phyloP scores from a whole-genome alignment of 2,329 filamentous ascomycete genomes.

The Fusarium penzigii region DNA sequence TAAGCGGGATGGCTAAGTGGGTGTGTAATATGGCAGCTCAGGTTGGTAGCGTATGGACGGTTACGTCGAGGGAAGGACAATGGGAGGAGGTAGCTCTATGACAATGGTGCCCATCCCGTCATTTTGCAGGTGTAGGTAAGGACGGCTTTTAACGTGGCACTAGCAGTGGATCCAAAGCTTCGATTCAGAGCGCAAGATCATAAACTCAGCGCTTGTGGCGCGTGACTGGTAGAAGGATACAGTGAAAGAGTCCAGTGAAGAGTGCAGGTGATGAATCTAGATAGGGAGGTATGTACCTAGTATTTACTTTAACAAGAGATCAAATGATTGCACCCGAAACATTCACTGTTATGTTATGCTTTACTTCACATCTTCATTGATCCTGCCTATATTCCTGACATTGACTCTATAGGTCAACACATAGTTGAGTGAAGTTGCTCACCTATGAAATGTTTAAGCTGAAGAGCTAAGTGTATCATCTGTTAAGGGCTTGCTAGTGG shows the following conservation, averaged over 20 bases:
- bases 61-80: conserved; percentile 17
- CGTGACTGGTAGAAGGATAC: conserved; percentile 17
- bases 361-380: too few relatives aligned
- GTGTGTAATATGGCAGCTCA: conserved; percentile 18
- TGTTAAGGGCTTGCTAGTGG: conserved; percentile 9
- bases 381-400: too few relatives aligned
- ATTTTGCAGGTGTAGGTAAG: conserved; percentile 6
- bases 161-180: conserved; percentile 25
- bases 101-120: background rate
- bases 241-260: background rate
- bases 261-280: background rate
- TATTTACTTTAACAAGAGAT: too few relatives aligned
- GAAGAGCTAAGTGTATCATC: conserved; percentile 2
- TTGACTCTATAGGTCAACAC: too few relatives aligned
- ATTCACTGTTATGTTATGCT: too few relatives aligned
- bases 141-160: conserved; percentile 30
- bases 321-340: too few relatives aligned
- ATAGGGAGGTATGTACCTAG: too few relatives aligned
- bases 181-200: conserved; percentile 29
- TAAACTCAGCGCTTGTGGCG: conserved; percentile 33
- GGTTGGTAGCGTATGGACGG: conserved; percentile 22
- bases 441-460: background rate
- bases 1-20: conserved; percentile 7
- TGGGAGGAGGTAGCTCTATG: background rate
- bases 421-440: too few relatives aligned